Evolutionary conservation across 768 basidiomycete genomes (phyloP).

Genomic region (Lentinula edodes): DNA sequence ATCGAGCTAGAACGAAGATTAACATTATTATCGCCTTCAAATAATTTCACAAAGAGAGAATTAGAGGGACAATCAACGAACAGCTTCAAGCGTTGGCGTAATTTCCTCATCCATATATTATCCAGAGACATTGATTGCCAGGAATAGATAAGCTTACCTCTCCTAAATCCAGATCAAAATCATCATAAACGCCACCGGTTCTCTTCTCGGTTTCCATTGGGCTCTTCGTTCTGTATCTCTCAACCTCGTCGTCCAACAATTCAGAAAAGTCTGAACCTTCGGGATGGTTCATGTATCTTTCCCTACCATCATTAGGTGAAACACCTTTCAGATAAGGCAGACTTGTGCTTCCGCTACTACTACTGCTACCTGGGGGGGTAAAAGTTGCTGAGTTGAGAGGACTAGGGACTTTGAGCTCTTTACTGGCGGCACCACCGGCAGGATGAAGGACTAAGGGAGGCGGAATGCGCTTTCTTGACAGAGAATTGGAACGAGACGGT

Average conservation of each 20-base stretch:
- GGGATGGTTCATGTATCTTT: slow-evolving; percentile 12
- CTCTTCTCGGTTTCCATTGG: slow-evolving; percentile 39
- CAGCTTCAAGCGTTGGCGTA: no score
- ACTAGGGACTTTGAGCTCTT: slow-evolving; percentile 30
- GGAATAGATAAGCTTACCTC: slow-evolving; percentile 27
- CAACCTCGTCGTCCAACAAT: slow-evolving; percentile 38
- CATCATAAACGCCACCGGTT: slow-evolving; percentile 45
- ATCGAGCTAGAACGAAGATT: slow-evolving; percentile 43
- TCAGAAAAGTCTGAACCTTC: slow-evolving; percentile 21
- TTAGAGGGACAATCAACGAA: no score
- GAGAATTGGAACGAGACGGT: neutral
- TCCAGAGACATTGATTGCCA: neutral
- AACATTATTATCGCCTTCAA: no score
- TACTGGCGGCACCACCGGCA: slow-evolving; percentile 19
- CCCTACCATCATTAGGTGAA: slow-evolving; percentile 11
- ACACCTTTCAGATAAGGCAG: slow-evolving; percentile 44
- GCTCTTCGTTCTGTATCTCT: slow-evolving; percentile 27
- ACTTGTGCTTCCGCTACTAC: slow-evolving; percentile 28
- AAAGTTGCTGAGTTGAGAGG: slow-evolving; percentile 18
- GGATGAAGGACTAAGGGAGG: slow-evolving; percentile 52
- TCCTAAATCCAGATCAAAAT: slow-evolving; percentile 45
- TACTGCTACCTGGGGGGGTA: slow-evolving; percentile 7
- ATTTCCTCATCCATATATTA: neutral
- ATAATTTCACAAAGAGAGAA: no score
- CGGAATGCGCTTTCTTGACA: slow-evolving; percentile 30